phyloP scores from a whole-genome alignment of 2,329 filamentous ascomycete genomes.

The Alternaria sp. region DNA sequence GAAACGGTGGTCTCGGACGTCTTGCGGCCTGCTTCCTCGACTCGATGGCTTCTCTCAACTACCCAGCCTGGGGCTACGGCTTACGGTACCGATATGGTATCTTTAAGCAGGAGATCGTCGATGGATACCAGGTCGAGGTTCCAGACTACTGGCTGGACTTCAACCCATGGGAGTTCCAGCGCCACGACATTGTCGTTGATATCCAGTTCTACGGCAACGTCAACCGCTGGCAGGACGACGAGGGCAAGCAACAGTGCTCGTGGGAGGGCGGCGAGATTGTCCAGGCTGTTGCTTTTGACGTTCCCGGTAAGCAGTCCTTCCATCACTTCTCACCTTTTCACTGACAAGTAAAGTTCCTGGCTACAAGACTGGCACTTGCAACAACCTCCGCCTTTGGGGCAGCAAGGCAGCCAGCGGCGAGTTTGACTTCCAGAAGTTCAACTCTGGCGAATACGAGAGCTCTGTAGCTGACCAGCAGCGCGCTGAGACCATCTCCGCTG shows the following conservation, averaged over 20 bases:
- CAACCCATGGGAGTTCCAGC: slow-evolving; percentile 98
- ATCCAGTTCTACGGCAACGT: slow-evolving; percentile 96
- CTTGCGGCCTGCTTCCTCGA: slow-evolving; percentile 97
- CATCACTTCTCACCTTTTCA: not conserved
- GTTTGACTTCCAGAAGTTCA: slow-evolving; percentile 99
- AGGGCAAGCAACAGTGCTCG: slow-evolving; percentile 74
- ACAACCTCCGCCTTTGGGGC: slow-evolving; percentile 96
- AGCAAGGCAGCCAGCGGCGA: slow-evolving; percentile 97
- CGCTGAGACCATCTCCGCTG: slow-evolving; percentile 98
- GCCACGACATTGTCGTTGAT: slow-evolving; percentile 93
- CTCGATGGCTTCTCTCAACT: slow-evolving; percentile 92
- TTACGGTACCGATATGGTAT: slow-evolving; percentile 92
- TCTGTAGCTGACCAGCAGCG: slow-evolving; percentile 97
- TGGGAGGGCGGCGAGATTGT: slow-evolving; percentile 97
- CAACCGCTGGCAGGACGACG: slow-evolving; percentile 71
- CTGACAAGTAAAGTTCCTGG: slow-evolving; percentile 74
- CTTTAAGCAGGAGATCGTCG: slow-evolving; percentile 99
- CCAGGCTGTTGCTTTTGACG: slow-evolving; percentile 90
- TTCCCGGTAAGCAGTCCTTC: slow-evolving; percentile 54
- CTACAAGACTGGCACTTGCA: slow-evolving; percentile 86
- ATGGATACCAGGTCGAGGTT: slow-evolving; percentile 97
- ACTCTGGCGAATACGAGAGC: slow-evolving; percentile 96
- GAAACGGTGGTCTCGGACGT: slow-evolving; percentile 93
- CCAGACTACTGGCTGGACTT: slow-evolving; percentile 99
- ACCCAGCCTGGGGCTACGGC: slow-evolving; percentile 96